These are phyloP conservation scores for Selaginella tamariscina DNA, from an alignment of 75 land plant genomes.

Conservation along the genomic window DNA sequence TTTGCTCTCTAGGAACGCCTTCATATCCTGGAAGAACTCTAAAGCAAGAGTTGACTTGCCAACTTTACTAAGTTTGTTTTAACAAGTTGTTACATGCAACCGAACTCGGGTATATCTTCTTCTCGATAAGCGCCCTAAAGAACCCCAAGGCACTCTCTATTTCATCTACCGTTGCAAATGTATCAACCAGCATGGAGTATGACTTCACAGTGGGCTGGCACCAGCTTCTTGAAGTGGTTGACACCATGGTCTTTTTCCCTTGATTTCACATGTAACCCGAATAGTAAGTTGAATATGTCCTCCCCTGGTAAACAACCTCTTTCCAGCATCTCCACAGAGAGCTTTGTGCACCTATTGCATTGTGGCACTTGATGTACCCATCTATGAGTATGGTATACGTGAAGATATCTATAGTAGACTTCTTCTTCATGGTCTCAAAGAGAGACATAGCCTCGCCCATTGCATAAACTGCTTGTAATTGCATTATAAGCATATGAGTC, in stretches of 20 bases:
- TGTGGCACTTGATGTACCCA: slow-evolving; percentile 5
- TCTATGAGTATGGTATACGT: slow-evolving; percentile 9
- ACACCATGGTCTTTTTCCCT: not conserved
- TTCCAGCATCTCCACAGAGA: slow-evolving; percentile 4
- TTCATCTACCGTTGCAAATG: not conserved
- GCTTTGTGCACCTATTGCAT: not conserved
- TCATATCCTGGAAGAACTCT: not conserved
- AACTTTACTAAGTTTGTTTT: not conserved
- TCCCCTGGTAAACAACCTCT: not conserved
- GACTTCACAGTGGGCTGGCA: not conserved
- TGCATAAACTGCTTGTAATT: not conserved
- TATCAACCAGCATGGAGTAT: not conserved
- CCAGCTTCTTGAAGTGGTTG: not conserved
- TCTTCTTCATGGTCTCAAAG: not conserved
- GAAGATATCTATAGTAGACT: not conserved
- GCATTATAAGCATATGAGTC: not conserved
- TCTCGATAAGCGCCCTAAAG: not conserved
- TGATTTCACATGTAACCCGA: not conserved
- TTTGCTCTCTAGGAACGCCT: not conserved
- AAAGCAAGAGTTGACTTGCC: not conserved
- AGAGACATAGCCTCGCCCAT: not conserved
- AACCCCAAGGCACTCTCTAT: not conserved
- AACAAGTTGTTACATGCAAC: not conserved
- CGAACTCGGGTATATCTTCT: not conserved
- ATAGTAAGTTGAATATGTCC: not conserved